phyloP scores from a whole-genome alignment of 352 stramenopile genomes.

The Phytopythium litorale region DNA sequence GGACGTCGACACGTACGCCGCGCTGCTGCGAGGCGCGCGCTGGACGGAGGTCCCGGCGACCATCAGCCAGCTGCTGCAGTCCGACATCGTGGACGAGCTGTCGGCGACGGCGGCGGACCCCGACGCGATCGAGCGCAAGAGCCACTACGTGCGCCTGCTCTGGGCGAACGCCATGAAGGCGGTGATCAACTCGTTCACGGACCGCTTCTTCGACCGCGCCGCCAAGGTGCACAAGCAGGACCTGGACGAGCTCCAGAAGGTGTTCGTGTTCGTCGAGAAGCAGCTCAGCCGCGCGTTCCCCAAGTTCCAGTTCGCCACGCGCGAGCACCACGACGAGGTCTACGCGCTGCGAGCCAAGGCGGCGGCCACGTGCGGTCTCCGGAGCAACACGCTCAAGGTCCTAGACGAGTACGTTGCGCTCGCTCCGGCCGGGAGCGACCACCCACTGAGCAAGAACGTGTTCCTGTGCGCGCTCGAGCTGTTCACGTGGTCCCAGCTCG shows the following conservation, averaged over 20 bases:
- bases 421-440: conserved; percentile 8
- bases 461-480: conserved; percentile 52
- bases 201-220: conserved; percentile 47
- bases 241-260: conserved; percentile 47
- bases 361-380: conserved; percentile 47
- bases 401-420: conserved; percentile 58
- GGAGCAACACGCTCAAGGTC: conserved; percentile 34
- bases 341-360: conserved; percentile 63
- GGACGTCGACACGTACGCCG: conserved; percentile 55
- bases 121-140: conserved; percentile 12
- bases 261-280: conserved; percentile 55
- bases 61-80: conserved; percentile 51
- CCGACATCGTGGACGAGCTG: conserved; percentile 35
- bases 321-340: conserved; percentile 45
- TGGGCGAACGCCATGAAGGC: conserved; percentile 66
- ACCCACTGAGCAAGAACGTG: conserved; percentile 22
- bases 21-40: conserved; percentile 55
- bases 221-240: conserved; percentile 29
- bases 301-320: conserved; percentile 34
- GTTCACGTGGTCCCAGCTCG: conserved; percentile 48
- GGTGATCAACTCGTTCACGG: conserved; percentile 54
- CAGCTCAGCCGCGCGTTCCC: conserved; percentile 55
- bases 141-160: conserved; percentile 33
- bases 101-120: conserved; percentile 4
- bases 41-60: conserved; percentile 66